Percentiles rank a stretch among this genome's conserved stretches.
phyloP scores from a whole-genome alignment of 2,329 filamentous ascomycete species.

The Alternaria angustiovoidea region DNA sequence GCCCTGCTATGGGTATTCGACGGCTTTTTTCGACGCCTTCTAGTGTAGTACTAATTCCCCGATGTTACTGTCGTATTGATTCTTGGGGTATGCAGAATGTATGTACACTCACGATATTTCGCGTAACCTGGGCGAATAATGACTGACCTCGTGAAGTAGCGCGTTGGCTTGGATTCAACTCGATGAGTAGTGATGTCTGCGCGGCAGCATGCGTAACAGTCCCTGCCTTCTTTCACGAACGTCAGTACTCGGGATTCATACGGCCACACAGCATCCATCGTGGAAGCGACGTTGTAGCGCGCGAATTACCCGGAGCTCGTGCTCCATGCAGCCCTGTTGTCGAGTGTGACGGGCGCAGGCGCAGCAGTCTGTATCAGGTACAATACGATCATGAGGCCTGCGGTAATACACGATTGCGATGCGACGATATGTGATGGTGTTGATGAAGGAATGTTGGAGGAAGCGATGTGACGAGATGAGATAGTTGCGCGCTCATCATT shows the following conservation, averaged over 20 bases:
- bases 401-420: not conserved
- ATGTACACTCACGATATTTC: not conserved
- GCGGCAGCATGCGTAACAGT: not conserved
- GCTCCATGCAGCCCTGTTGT: constrained; percentile 5
- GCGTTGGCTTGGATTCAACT: not conserved
- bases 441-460: not conserved
- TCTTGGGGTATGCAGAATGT: not conserved
- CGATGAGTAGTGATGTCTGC: not conserved
- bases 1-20: not conserved
- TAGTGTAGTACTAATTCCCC: not conserved
- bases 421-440: not conserved
- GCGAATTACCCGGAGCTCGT: constrained; percentile 8
- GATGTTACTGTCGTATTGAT: not conserved
- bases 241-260: not conserved
- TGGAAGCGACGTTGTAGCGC: constrained; percentile 4
- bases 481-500: constrained; percentile 2
- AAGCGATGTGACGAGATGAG: constrained; percentile 3
- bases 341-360: constrained; percentile 5
- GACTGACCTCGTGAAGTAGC: not conserved
- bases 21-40: not conserved
- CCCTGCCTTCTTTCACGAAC: not conserved
- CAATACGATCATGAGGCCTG: not conserved
- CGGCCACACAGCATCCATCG: not conserved
- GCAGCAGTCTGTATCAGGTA: not conserved
- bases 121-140: not conserved